A percentile compares a stretch with the other conserved stretches of the same genome.
phyloP scores from a whole-genome alignment of 2,329 filamentous ascomycete species.

The Exserohilum turcica region DNA sequence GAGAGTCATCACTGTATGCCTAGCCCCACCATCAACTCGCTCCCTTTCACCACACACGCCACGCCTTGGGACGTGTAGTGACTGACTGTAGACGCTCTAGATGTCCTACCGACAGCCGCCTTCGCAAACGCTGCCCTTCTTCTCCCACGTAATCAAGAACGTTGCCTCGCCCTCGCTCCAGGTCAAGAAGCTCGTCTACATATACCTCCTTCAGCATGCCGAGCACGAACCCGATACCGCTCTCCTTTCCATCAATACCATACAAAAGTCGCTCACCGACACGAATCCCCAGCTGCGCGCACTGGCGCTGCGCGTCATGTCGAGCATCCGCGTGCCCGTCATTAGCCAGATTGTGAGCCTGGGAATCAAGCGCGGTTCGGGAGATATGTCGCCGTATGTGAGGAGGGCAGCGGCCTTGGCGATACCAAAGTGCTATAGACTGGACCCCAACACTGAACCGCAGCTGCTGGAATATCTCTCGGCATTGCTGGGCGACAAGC shows the following conservation, averaged over 20 bases:
- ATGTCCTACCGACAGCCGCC: conserved; percentile 91
- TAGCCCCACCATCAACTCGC: conserved; percentile 13
- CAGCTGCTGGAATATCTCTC: conserved; percentile 83
- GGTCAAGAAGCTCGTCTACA: conserved; percentile 98
- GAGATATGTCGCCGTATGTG: conserved; percentile 93
- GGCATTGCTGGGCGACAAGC: conserved; percentile 81
- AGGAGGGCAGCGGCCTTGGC: conserved; percentile 90
- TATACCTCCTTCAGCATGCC: conserved; percentile 92
- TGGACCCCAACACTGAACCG: conserved; percentile 84
- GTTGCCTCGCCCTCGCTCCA: conserved; percentile 91
- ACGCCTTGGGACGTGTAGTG: conserved; percentile 13
- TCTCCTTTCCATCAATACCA: conserved; percentile 95
- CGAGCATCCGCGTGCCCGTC: conserved; percentile 92
- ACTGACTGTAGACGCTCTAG: conserved; percentile 54
- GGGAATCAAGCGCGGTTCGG: conserved; percentile 90
- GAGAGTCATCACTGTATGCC: conserved; percentile 79
- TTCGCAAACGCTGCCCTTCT: conserved; percentile 76
- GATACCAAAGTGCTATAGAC: conserved; percentile 91
- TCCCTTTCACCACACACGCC: background rate
- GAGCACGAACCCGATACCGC: conserved; percentile 95
- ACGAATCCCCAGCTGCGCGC: conserved; percentile 87
- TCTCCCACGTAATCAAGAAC: conserved; percentile 98
- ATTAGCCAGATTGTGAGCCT: conserved; percentile 97
- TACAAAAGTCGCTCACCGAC: conserved; percentile 96
- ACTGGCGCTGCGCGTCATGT: conserved; percentile 94